phyloP scores from a whole-genome alignment of 768 basidiomycete genomes.

The Multifurca ochricompacta region DNA sequence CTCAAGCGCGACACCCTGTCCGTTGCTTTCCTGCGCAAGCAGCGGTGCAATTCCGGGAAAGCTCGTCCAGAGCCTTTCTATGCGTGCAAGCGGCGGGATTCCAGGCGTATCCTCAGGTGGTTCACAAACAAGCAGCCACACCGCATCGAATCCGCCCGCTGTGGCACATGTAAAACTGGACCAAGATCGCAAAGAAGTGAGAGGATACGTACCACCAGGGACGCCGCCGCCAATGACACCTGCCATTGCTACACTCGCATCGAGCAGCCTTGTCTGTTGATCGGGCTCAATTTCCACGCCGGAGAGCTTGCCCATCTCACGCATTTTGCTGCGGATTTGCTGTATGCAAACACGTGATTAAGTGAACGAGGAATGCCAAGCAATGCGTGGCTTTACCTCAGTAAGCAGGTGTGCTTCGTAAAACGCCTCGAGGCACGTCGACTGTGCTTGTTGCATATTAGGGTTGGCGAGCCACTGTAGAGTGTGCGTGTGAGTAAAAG shows the following conservation, averaged over 20 bases:
- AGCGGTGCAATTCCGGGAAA: constrained; percentile 69
- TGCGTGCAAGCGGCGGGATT: constrained; percentile 42
- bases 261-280: constrained; percentile 77
- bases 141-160: constrained; percentile 97
- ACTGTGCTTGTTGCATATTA: constrained; percentile 35
- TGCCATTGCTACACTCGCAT: constrained; percentile 64
- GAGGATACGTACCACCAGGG: constrained; percentile 71
- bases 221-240: constrained; percentile 94
- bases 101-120: constrained; percentile 37
- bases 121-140: constrained; percentile 85
- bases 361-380: constrained; percentile 1
- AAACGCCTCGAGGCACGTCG: constrained; percentile 46
- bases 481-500: neutral
- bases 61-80: constrained; percentile 61
- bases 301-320: constrained; percentile 68
- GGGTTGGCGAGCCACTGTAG: constrained; percentile 55
- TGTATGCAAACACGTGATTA: constrained; percentile 26
- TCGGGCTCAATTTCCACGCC: constrained; percentile 86
- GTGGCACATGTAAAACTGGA: neutral
- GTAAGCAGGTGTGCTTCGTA: constrained; percentile 47
- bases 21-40: constrained; percentile 59
- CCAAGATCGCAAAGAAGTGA: neutral
- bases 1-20: constrained; percentile 60
- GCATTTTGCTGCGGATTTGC: constrained; percentile 75
- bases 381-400: constrained; percentile 36